phyloP scores from a whole-genome alignment of 495 filamentous ascomycete genomes.

The Neurospora sp. region DNA sequence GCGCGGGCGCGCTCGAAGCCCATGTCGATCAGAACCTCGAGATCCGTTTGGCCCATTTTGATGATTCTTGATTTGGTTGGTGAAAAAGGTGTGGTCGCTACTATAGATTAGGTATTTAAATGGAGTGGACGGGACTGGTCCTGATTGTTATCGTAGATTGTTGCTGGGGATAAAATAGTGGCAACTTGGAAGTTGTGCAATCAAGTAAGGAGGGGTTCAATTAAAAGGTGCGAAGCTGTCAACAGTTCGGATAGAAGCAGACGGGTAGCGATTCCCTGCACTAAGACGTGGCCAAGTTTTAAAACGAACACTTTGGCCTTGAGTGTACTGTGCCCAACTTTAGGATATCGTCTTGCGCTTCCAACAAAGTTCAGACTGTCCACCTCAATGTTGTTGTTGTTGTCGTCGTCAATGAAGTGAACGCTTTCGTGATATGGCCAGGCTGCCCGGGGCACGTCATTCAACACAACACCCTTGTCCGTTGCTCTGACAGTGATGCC shows the following conservation, averaged over 20 bases:
- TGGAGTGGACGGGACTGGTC: neutral
- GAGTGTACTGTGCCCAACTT: neutral
- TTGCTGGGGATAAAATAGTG: neutral
- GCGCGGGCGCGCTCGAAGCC: conserved; percentile 79
- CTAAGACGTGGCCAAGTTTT: neutral
- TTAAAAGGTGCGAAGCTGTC: neutral
- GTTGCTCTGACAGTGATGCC: neutral
- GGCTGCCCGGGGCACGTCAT: conserved; percentile 7
- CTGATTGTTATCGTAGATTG: neutral
- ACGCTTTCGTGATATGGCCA: neutral
- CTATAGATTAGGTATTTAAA: neutral
- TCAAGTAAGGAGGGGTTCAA: neutral
- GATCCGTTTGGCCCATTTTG: conserved; percentile 58
- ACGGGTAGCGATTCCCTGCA: neutral
- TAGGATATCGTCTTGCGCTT: neutral
- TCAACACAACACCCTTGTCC: neutral
- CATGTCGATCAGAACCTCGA: conserved; percentile 83
- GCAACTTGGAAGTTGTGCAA: neutral
- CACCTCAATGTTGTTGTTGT: neutral
- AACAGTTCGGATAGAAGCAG: neutral
- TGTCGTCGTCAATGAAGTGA: neutral
- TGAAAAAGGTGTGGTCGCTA: neutral
- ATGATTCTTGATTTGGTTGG: conserved; percentile 1
- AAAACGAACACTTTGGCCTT: neutral
- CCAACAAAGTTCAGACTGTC: neutral